Percentiles rank a stretch among this genome's conserved stretches.
phyloP scores from a whole-genome alignment of 2,329 filamentous ascomycete species.

The Aspergillus hiratsukae region DNA sequence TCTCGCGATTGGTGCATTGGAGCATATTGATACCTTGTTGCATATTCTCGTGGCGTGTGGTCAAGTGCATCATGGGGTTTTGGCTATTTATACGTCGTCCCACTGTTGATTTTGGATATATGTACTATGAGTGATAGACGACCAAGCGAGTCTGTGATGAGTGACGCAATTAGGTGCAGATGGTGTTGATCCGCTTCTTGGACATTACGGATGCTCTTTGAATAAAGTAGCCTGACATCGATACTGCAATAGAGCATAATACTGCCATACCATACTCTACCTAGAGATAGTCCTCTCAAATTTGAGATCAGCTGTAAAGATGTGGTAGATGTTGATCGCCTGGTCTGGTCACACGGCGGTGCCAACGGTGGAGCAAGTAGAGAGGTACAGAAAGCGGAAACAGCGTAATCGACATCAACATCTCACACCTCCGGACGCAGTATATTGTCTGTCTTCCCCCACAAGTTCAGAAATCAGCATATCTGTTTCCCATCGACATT shows the following conservation, averaged over 20 bases:
- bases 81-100: background rate
- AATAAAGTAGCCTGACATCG: background rate
- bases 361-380: conserved; percentile 9
- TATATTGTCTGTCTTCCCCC: background rate
- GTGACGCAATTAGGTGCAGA: background rate
- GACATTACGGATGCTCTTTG: background rate
- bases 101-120: background rate
- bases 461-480: background rate
- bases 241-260: background rate
- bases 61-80: background rate
- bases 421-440: background rate
- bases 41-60: background rate
- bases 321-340: background rate
- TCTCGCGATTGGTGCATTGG: background rate
- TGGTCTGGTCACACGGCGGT: conserved; percentile 11
- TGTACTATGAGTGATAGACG: background rate
- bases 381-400: conserved; percentile 6
- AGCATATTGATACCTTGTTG: background rate
- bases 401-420: conserved; percentile 10
- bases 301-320: conserved; percentile 2
- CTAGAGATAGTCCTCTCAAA: background rate
- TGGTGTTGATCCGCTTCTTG: background rate
- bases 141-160: background rate
- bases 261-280: background rate
- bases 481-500: background rate